Evolutionary conservation across 306 rosid genomes (phyloP).

Genomic region (Leucaena leucocephala): DNA sequence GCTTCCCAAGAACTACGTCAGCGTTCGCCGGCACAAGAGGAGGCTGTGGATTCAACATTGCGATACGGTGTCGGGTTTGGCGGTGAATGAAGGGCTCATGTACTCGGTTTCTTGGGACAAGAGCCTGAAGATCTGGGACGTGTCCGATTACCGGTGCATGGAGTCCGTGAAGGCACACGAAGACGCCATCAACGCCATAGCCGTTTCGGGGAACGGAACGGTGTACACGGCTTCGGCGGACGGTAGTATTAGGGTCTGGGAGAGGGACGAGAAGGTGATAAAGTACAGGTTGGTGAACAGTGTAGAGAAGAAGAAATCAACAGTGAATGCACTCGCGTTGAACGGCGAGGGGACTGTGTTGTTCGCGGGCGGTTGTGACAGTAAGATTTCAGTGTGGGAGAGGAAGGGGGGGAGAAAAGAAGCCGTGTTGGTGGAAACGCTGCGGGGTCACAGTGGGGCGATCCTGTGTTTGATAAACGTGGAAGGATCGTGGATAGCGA

Average conservation of each 20-base stretch:
- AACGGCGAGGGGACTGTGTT: conserved; percentile 37
- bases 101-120: conserved; percentile 73
- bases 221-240: conserved; percentile 73
- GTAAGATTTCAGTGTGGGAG: conserved; percentile 50
- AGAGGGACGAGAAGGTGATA: conserved; percentile 40
- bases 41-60: conserved; percentile 67
- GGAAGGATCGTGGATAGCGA: conserved; percentile 44
- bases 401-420: conserved; percentile 8
- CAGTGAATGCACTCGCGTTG: conserved; percentile 50
- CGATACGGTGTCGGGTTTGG: conserved; percentile 61
- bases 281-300: conserved; percentile 36
- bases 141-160: conserved; percentile 44
- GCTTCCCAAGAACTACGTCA: conserved; percentile 48
- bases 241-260: conserved; percentile 59
- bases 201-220: conserved; percentile 41
- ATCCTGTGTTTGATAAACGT: conserved; percentile 48
- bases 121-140: conserved; percentile 63
- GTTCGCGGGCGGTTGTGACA: conserved; percentile 54
- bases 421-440: conserved; percentile 38
- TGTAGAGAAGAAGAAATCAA: conserved; percentile 35
- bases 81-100: conserved; percentile 36
- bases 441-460: conserved; percentile 58
- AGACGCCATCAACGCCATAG: conserved; percentile 66
- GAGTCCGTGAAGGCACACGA: conserved; percentile 66
- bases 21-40: conserved; percentile 50